phyloP scores from a whole-genome alignment of 306 rosid species.

The Clitoria ternatea region DNA sequence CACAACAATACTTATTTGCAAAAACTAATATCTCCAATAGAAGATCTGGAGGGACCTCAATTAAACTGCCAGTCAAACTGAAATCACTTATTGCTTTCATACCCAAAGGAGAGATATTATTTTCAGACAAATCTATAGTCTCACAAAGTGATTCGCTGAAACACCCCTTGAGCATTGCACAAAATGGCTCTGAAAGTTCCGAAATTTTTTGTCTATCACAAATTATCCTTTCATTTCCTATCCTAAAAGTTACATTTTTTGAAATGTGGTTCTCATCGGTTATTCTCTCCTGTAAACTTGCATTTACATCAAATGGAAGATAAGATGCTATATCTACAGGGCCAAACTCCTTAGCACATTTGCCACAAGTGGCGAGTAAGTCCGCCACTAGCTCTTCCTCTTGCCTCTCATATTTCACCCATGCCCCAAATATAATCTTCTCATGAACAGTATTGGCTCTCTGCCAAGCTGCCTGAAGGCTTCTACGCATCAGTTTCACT shows the following conservation, averaged over 20 bases:
- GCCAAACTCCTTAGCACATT: slow-evolving; percentile 74
- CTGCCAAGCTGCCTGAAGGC: slow-evolving; percentile 83
- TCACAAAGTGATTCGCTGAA: slow-evolving; percentile 74
- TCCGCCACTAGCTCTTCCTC: slow-evolving; percentile 76
- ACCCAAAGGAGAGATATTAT: slow-evolving; percentile 64
- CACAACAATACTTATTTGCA: slow-evolving; percentile 83
- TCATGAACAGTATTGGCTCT: slow-evolving; percentile 69
- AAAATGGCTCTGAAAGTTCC: slow-evolving; percentile 77
- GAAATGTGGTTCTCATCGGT: slow-evolving; percentile 40
- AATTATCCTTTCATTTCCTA: slow-evolving; percentile 64
- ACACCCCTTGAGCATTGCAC: slow-evolving; percentile 85
- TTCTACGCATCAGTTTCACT: slow-evolving; percentile 76
- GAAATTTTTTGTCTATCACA: slow-evolving; percentile 83
- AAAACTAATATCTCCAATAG: slow-evolving; percentile 78
- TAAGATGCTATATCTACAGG: slow-evolving; percentile 57
- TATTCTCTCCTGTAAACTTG: slow-evolving; percentile 34
- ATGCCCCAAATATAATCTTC: slow-evolving; percentile 83
- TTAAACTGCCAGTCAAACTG: slow-evolving; percentile 53
- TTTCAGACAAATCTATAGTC: slow-evolving; percentile 79
- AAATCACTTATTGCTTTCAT: slow-evolving; percentile 65
- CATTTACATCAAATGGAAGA: slow-evolving; percentile 41
- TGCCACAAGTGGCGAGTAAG: slow-evolving; percentile 64
- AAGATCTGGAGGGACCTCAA: slow-evolving; percentile 61
- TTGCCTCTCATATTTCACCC: slow-evolving; percentile 86
- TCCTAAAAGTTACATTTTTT: slow-evolving; percentile 50